Evolutionary conservation across 768 basidiomycete genomes (phyloP), one percentile per base, ranked within the genome.

Genomic region (Exidia glandulosa): DNA sequence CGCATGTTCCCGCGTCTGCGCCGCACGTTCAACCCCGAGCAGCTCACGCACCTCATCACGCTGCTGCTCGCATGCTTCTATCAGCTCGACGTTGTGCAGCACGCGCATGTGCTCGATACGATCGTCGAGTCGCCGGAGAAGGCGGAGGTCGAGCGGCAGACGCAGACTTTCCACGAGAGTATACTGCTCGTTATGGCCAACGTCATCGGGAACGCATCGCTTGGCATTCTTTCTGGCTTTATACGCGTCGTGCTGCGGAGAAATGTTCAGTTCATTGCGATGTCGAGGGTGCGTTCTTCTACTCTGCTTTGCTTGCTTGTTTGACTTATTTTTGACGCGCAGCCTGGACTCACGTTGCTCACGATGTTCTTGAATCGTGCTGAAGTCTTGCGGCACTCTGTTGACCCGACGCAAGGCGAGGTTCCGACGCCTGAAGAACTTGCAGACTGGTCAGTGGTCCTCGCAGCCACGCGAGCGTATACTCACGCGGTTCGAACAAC

Each of bases 1-100:
- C 86, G 86, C 62, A 80, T 99, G 29, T 78, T 99, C 13, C 89
- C 93, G 3, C 86, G 96, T 50, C 81, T 94, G 14, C 85, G 91
- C 10, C 86, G 94, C 23, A 88, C 93, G 65, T 80, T 98, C 19
- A 81, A 81, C 62, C 79, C 82, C 32, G 77, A 87, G 55, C 86
- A 88, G 68, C 86, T 91, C 79, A 81, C 92, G 37, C 93, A 90
- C 4, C 76, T 97, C 29, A 75, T 97, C 45, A 96, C 94, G 1
- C 84, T 98, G 29, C 80, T 98, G 34, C 86, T 96, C 55, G 94
- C 94, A 0, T 95, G 92, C 67, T 98, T 97, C 75, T 83, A 81
- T 61, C 94, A 97, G 70, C 79, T 98, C 59, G 95, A 97, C 69
- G 92, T 98, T 19, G 86, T 98, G 56, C 78, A 79, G 64, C 76